Base-by-base conservation (phyloP, 108 stramenopile species). In the Craspedostauros australis region DNA sequence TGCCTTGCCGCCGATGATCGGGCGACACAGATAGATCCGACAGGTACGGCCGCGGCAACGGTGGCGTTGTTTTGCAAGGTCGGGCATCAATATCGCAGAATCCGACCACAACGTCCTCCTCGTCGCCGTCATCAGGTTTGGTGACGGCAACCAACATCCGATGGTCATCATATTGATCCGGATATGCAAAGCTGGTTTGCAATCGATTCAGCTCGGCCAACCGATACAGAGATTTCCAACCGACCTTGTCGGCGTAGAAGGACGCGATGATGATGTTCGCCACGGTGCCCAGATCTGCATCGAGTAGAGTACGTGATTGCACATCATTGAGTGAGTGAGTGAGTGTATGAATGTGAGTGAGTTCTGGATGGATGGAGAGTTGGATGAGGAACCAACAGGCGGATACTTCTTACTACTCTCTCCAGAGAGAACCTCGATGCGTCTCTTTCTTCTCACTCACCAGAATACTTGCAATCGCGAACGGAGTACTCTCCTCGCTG, bases 41-140 rank as follows among this genome's bases (percentile, higher is more conserved):
- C 14, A 71, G n/a, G 25, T 64, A 64, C 3, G 69, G 69, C n/a
- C 69, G 43, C 11, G 69, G 69, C n/a, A n/a, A n/a, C n/a, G n/a
- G n/a, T n/a, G n/a, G n/a, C n/a, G n/a, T n/a, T n/a, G n/a, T n/a
- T n/a, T n/a, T n/a, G n/a, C n/a, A n/a, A n/a, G n/a, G n/a, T 19
- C 69, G 54, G 40, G 25, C 61, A 39, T 71, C 69, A 4, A 71
- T 36, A 51, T 71, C 69, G 11, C 37, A 42, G 52, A 71, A 71
- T 9, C 57, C 69, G 22, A 71, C 44, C 23, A 71, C 30, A n/a
- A n/a, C n/a, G n/a, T n/a, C n/a, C 8, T 49, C 30, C n/a, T 38
- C 60, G 19, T 54, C 30, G n/a, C 22, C 49, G 21, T 11, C 36
- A 14, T 30, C 29, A 5, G 4, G 25, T 26, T 16, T 31, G 2